Percentiles rank a stretch among this genome's conserved stretches.
Conservation (phyloP, 495 filamentous ascomycete species). For the Neurospora intermedia region DNA sequence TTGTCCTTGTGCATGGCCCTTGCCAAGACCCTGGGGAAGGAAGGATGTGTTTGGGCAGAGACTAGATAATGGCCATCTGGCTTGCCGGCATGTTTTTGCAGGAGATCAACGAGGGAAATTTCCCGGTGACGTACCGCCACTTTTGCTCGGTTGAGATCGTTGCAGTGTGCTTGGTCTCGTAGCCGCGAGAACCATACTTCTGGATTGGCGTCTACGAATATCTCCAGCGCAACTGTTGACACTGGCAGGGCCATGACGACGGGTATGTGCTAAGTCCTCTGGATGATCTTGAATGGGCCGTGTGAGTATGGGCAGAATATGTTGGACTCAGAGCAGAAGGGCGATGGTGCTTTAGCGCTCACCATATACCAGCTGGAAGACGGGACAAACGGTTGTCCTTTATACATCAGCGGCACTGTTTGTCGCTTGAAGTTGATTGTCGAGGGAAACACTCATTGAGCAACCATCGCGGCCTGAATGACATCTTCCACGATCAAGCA, state of each 20-base stretch:
- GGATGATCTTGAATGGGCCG: background rate
- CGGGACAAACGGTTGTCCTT: background rate
- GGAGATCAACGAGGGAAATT: background rate
- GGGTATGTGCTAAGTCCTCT: background rate
- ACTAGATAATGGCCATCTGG: background rate
- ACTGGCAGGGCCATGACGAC: background rate
- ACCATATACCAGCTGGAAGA: background rate
- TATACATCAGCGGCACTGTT: background rate
- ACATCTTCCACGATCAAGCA: background rate
- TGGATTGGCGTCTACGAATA: background rate
- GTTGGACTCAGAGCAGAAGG: background rate
- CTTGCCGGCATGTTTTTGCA: background rate
- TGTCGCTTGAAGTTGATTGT: background rate
- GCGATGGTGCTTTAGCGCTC: background rate
- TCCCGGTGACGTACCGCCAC: background rate
- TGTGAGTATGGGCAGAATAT: background rate
- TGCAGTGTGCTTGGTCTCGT: background rate
- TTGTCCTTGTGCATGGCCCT: background rate
- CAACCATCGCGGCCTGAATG: background rate
- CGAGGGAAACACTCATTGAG: background rate
- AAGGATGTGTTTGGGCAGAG: background rate
- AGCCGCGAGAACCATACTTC: background rate
- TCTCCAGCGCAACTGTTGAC: background rate
- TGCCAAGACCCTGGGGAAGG: background rate
- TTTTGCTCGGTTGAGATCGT: background rate